Conservation (phyloP, 1,284 basidiomycete species). For the Malassezia furfur region DNA sequence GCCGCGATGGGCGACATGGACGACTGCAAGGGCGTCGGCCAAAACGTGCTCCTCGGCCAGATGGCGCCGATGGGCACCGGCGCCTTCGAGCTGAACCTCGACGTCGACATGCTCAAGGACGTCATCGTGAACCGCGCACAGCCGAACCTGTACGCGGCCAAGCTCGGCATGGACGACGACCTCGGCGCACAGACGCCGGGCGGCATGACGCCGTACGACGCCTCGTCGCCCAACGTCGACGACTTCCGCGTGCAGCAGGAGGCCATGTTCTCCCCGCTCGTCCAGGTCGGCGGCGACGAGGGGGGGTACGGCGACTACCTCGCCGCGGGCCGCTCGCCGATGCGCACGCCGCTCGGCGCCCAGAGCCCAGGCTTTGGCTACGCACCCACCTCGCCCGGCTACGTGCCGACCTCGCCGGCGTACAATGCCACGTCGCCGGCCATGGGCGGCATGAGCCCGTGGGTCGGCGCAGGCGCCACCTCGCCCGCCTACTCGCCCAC, state of each 20-base stretch:
- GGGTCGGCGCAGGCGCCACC: conserved; percentile 52
- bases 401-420: conserved; percentile 34
- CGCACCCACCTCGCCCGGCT: conserved; percentile 42
- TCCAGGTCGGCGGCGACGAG: conserved; percentile 70
- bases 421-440: conserved; percentile 42
- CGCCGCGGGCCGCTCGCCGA: conserved; percentile 70
- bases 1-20: conserved; percentile 96
- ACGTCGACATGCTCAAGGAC: conserved; percentile 97
- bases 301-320: conserved; percentile 60
- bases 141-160: conserved; percentile 55
- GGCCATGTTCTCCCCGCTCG: conserved; percentile 86
- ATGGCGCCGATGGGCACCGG: conserved; percentile 67
- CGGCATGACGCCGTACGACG: conserved; percentile 53
- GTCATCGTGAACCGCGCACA: conserved; percentile 93
- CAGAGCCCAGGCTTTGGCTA: conserved; percentile 42
- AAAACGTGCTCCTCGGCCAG: conserved; percentile 97
- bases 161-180: conserved; percentile 21
- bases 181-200: conserved; percentile 40
- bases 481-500: conserved; percentile 53
- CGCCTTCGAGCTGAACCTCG: conserved; percentile 86
- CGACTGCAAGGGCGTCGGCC: conserved; percentile 93
- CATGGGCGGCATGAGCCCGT: conserved; percentile 54
- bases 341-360: conserved; percentile 45
- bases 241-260: conserved; percentile 62
- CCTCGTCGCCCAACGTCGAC: conserved; percentile 62